phyloP scores from a whole-genome alignment of 805 yeast genomes.

The Candida verbasci region DNA sequence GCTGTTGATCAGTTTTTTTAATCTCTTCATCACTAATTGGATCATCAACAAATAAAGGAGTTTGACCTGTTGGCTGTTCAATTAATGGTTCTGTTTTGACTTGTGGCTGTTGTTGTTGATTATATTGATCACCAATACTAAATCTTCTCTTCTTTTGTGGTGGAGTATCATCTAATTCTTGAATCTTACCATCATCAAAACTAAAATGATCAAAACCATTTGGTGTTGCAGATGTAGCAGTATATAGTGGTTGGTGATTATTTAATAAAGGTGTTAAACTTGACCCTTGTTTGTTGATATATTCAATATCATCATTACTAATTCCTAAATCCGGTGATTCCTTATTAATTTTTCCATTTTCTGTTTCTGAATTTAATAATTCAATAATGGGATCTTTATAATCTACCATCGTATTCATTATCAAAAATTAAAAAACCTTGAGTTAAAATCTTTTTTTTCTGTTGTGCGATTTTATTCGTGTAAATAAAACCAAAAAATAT shows the following conservation, averaged over 20 bases:
- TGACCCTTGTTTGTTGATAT: slow-evolving; percentile 2
- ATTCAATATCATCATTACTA: slow-evolving; percentile 7
- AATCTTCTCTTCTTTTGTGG: slow-evolving; percentile 1
- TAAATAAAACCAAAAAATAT: too few species aligned
- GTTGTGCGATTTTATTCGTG: too few species aligned
- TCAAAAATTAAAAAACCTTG: too few species aligned
- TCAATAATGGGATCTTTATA: slow-evolving; percentile 6
- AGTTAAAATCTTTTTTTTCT: too few species aligned
- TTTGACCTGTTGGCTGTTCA: slow-evolving; percentile 10
- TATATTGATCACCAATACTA: not conserved
- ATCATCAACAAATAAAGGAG: slow-evolving; percentile 8
- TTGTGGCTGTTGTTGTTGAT: not conserved
- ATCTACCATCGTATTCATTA: slow-evolving; percentile 4
- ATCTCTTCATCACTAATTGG: not conserved
- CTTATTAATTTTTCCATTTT: not conserved
- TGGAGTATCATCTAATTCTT: slow-evolving; percentile 2
- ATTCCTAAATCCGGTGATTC: not conserved
- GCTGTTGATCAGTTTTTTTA: not conserved
- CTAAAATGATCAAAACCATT: not conserved
- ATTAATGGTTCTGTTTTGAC: not conserved
- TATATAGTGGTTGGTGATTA: slow-evolving; percentile 3
- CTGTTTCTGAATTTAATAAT: slow-evolving; percentile 1
- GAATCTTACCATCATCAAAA: slow-evolving; percentile 2
- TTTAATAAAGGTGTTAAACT: slow-evolving; percentile 6
- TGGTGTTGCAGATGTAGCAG: not conserved